phyloP scores from a whole-genome alignment of 176 grass and related monocot genomes.

The Hsuehochloa calcarea region DNA sequence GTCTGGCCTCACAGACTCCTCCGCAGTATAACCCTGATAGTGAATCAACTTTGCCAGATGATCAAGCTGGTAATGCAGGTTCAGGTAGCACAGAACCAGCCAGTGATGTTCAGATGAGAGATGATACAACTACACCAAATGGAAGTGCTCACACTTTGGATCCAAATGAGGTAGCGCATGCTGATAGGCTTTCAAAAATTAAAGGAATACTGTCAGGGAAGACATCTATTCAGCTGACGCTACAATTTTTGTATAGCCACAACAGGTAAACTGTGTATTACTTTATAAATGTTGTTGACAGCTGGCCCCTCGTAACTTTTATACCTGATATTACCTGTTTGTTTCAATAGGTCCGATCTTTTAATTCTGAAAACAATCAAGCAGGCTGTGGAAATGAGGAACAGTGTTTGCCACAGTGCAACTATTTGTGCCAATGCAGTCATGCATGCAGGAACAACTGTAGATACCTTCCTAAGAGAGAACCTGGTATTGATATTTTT shows the following conservation, averaged over 20 bases:
- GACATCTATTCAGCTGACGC: constrained; percentile 86
- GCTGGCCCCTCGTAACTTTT: neutral
- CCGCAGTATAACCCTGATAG: constrained; percentile 26
- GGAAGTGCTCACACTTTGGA: constrained; percentile 59
- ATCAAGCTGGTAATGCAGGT: constrained; percentile 42
- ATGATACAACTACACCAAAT: constrained; percentile 54
- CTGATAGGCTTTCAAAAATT: constrained; percentile 78
- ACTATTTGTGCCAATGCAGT: constrained; percentile 97
- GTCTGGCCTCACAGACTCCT: constrained; percentile 29
- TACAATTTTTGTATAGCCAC: constrained; percentile 98
- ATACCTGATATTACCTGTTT: constrained; percentile 34
- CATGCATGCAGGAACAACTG: constrained; percentile 99
- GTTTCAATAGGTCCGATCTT: constrained; percentile 78
- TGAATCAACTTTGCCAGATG: constrained; percentile 37
- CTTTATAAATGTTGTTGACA: neutral
- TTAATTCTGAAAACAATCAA: constrained; percentile 99
- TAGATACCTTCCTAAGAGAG: constrained; percentile 98
- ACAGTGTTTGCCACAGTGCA: constrained; percentile 98
- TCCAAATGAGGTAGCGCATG: constrained; percentile 57
- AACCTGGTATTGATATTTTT: constrained; percentile 64
- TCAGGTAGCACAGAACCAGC: constrained; percentile 42
- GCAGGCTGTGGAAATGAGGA: constrained; percentile 99
- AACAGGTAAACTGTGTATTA: constrained; percentile 60
- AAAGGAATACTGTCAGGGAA: constrained; percentile 97
- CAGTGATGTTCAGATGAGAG: constrained; percentile 87